phyloP scores from a whole-genome alignment of 768 basidiomycete genomes.

The Clitopilus passeckerianus region DNA sequence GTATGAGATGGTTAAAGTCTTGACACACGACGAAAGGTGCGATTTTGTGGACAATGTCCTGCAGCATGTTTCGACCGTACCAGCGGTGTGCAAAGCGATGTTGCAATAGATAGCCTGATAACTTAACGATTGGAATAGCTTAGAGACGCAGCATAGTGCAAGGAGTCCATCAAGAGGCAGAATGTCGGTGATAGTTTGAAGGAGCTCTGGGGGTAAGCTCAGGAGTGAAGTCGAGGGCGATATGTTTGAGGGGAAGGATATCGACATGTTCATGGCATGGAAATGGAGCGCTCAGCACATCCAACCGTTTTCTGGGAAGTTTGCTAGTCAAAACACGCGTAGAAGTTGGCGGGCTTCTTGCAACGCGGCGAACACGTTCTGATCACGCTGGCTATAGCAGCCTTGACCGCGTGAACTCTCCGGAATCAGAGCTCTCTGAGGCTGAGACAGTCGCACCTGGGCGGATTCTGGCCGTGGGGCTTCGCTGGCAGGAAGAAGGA shows the following conservation, averaged over 20 bases:
- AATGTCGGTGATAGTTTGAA: constrained; percentile 27
- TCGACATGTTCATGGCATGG: not conserved
- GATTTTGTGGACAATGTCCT: constrained; percentile 22
- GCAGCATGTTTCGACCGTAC: constrained; percentile 27
- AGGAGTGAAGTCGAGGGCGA: not conserved
- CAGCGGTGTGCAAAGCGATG: constrained; percentile 22
- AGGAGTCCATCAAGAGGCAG: constrained; percentile 21
- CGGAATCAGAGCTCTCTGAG: not conserved
- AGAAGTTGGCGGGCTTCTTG: not conserved
- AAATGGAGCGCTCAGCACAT: not conserved
- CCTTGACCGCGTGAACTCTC: not conserved
- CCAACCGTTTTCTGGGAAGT: not conserved
- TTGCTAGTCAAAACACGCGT: not conserved
- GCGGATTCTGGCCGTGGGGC: not conserved
- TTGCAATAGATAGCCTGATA: constrained; percentile 27
- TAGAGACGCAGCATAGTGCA: constrained; percentile 26
- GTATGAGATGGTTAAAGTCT: constrained; percentile 27
- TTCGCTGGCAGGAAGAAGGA: not conserved
- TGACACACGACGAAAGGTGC: constrained; percentile 21
- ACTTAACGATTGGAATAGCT: constrained; percentile 24
- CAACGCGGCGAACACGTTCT: not conserved
- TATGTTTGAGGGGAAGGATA: not conserved
- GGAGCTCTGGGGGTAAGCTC: constrained; percentile 28
- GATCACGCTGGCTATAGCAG: not conserved
- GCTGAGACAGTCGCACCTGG: not conserved